Conservation (phyloP, 192 early-diverging fungal species). For the Thamnidium elegans region DNA sequence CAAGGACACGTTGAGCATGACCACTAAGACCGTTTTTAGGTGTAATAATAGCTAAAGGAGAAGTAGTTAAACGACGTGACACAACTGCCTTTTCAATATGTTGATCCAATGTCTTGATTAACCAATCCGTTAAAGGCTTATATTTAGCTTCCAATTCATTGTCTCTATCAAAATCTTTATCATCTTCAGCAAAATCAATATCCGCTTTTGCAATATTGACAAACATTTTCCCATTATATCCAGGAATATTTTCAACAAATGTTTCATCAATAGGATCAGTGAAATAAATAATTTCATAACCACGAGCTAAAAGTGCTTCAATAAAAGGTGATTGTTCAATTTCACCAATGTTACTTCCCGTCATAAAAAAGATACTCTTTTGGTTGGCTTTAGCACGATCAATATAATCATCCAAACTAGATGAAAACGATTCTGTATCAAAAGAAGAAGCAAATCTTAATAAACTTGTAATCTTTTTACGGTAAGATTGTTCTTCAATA, state of each 20-base stretch:
- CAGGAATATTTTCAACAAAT: conserved; percentile 66
- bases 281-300: conserved; percentile 87
- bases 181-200: conserved; percentile 62
- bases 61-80: conserved; percentile 75
- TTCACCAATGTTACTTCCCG: conserved; percentile 67
- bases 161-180: conserved; percentile 42
- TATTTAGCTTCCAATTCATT: conserved; percentile 50
- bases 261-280: conserved; percentile 75
- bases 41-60: conserved; percentile 72
- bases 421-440: conserved; percentile 40
- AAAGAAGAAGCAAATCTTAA: conserved; percentile 77
- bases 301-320: conserved; percentile 83
- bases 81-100: conserved; percentile 57
- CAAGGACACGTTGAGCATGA: conserved; percentile 60
- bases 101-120: conserved; percentile 45
- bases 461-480: conserved; percentile 75
- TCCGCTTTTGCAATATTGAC: conserved; percentile 69
- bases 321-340: conserved; percentile 86
- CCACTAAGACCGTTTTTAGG: conserved; percentile 61
- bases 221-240: conserved; percentile 77
- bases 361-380: conserved; percentile 85
- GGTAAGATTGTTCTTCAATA: conserved; percentile 73
- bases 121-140: conserved; percentile 57
- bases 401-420: conserved; percentile 75
- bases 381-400: conserved; percentile 88